Evolutionary conservation across 495 filamentous ascomycete genomes (phyloP).

Genomic region (Penicillium coffeae): DNA sequence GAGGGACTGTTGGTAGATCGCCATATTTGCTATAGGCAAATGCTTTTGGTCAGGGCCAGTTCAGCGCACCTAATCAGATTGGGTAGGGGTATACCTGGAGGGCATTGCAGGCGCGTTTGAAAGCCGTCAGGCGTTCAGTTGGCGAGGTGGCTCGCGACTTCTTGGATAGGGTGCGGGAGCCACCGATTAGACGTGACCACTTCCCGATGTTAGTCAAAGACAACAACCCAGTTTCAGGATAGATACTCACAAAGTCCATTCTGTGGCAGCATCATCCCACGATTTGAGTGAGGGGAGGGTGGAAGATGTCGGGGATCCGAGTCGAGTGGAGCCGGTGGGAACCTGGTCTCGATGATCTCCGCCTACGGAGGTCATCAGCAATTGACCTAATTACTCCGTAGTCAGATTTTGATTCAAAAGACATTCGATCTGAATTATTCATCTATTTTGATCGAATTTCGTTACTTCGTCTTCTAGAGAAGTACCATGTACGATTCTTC

Average conservation of each 20-base stretch:
- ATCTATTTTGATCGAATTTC: too few relatives aligned
- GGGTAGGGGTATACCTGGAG: constrained; percentile 58
- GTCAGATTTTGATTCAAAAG: too few relatives aligned
- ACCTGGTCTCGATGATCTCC: constrained; percentile 20
- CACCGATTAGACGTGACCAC: constrained; percentile 90
- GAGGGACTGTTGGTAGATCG: constrained; percentile 54
- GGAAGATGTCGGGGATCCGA: constrained; percentile 18
- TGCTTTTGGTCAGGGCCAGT: constrained; percentile 8
- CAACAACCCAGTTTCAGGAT: background rate
- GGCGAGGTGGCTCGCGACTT: constrained; percentile 68
- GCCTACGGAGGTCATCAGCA: background rate
- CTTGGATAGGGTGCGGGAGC: constrained; percentile 62
- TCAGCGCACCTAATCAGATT: background rate
- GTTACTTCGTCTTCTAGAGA: too few relatives aligned
- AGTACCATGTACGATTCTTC: too few relatives aligned
- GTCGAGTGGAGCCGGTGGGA: constrained; percentile 23
- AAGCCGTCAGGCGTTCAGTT: constrained; percentile 79
- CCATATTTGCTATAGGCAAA: constrained; percentile 67
- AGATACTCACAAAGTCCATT: constrained; percentile 42
- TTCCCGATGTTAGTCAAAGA: constrained; percentile 31
- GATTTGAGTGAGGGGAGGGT: constrained; percentile 5
- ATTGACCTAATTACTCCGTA: too few relatives aligned
- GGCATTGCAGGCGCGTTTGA: constrained; percentile 83
- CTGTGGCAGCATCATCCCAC: constrained; percentile 32
- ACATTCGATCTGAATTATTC: too few relatives aligned